Percentiles rank a stretch among this genome's conserved stretches.
Evolutionary conservation across 805 yeast genomes (phyloP).

Genomic region (Starmerella floris): DNA sequence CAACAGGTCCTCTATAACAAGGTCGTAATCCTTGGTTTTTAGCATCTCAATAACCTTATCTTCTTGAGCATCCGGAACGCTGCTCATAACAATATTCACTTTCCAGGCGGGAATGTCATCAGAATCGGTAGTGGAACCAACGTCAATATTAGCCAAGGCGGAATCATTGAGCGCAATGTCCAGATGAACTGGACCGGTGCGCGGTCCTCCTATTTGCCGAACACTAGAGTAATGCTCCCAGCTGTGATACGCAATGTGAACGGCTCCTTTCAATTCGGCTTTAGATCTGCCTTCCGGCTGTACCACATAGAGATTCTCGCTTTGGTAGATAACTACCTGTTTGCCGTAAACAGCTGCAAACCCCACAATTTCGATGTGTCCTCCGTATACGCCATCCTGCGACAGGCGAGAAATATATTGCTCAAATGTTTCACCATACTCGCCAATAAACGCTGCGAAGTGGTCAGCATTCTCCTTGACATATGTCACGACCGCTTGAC

Average conservation of each 20-base stretch:
- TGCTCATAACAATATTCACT: slow-evolving; percentile 23
- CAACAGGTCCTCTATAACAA: slow-evolving; percentile 25
- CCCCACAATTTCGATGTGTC: slow-evolving; percentile 32
- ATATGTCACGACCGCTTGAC: slow-evolving; percentile 26
- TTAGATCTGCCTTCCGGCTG: slow-evolving; percentile 12
- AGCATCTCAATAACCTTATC: slow-evolving; percentile 9
- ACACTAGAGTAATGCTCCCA: slow-evolving; percentile 36
- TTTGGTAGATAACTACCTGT: slow-evolving; percentile 30
- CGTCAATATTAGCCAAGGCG: neutral
- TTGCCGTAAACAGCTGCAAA: slow-evolving; percentile 26
- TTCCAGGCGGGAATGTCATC: slow-evolving; percentile 24
- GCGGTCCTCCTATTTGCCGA: slow-evolving; percentile 30
- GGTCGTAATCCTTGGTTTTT: slow-evolving; percentile 18
- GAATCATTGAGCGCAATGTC: slow-evolving; percentile 1
- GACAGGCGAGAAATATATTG: slow-evolving; percentile 27
- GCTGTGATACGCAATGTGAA: slow-evolving; percentile 31
- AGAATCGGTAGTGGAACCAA: neutral
- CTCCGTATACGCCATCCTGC: slow-evolving; percentile 32
- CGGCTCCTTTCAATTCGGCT: slow-evolving; percentile 1
- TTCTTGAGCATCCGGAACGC: slow-evolving; percentile 21
- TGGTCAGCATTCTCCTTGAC: slow-evolving; percentile 24
- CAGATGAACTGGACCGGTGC: slow-evolving; percentile 23
- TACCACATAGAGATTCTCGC: slow-evolving; percentile 28
- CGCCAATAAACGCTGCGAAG: slow-evolving; percentile 27
- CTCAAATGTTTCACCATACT: slow-evolving; percentile 28